Evolutionary conservation across 2,329 filamentous ascomycete genomes (phyloP).

Genomic region (Dactylellina parvicollis): DNA sequence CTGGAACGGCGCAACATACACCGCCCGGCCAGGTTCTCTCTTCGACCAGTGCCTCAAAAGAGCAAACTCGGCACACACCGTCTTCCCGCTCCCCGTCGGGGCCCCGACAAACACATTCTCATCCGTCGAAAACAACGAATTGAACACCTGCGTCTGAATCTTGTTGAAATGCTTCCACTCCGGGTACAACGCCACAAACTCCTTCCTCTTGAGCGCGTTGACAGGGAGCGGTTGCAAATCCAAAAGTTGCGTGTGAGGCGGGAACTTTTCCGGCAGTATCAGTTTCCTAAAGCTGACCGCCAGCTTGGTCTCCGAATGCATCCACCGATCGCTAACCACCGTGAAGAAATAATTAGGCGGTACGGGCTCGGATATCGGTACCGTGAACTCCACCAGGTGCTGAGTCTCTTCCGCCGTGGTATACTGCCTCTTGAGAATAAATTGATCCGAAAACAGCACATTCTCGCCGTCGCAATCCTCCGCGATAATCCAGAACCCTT

Average conservation of each 20-base stretch:
- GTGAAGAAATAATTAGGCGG: conserved; percentile 99
- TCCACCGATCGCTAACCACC: conserved; percentile 94
- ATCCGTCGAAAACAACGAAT: conserved; percentile 87
- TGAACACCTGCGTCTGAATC: conserved; percentile 96
- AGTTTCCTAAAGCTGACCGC: conserved; percentile 95
- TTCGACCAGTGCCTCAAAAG: conserved; percentile 87
- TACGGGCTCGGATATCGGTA: conserved; percentile 96
- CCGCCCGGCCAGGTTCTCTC: conserved; percentile 76
- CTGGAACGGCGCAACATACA: conserved; percentile 95
- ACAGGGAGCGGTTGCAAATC: conserved; percentile 92
- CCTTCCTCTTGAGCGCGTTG: conserved; percentile 83
- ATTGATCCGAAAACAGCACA: conserved; percentile 92
- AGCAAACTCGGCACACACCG: conserved; percentile 93
- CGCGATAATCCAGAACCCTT: conserved; percentile 96
- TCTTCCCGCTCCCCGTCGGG: conserved; percentile 96
- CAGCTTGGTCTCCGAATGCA: conserved; percentile 94
- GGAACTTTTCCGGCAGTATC: conserved; percentile 93
- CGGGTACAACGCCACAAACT: conserved; percentile 83
- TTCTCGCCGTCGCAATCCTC: conserved; percentile 98
- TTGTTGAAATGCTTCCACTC: conserved; percentile 92
- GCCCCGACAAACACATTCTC: conserved; percentile 93
- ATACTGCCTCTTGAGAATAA: conserved; percentile 89
- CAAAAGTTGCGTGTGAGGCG: conserved; percentile 88
- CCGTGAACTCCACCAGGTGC: conserved; percentile 94
- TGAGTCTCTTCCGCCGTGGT: conserved; percentile 86